A percentile compares a stretch with the other conserved stretches of the same genome.
Conservation (phyloP, 1,139 yeast genomes). For the Debaryomyces subglobosus region DNA sequence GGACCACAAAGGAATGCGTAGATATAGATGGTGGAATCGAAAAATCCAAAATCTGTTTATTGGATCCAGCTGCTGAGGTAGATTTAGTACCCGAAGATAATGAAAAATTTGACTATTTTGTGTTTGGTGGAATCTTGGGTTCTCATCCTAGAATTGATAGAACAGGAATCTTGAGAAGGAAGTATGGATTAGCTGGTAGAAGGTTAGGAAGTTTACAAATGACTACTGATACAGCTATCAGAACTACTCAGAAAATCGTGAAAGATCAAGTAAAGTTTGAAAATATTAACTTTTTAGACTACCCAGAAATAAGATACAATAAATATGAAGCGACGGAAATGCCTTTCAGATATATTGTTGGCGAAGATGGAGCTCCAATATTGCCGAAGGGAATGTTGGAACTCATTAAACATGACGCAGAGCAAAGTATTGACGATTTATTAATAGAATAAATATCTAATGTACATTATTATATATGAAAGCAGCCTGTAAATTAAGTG, state of each 20-base stretch:
- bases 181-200: constrained; percentile 83
- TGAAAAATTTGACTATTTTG: constrained; percentile 74
- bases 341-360: constrained; percentile 91
- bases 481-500: not conserved
- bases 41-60: constrained; percentile 66
- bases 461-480: not conserved
- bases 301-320: constrained; percentile 88
- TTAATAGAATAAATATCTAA: constrained; percentile 27
- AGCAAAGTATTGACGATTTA: constrained; percentile 70
- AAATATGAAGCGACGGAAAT: constrained; percentile 92
- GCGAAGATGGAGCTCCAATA: constrained; percentile 67
- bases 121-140: constrained; percentile 95
- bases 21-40: constrained; percentile 48
- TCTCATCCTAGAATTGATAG: constrained; percentile 97
- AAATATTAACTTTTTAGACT: constrained; percentile 81
- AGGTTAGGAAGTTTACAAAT: constrained; percentile 86
- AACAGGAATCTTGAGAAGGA: constrained; percentile 80
- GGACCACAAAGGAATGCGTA: constrained; percentile 79
- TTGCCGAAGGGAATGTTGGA: constrained; percentile 91
- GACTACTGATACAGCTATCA: constrained; percentile 97
- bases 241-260: constrained; percentile 81
- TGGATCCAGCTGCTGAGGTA: constrained; percentile 82
- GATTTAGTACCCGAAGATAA: constrained; percentile 76
- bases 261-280: constrained; percentile 61
- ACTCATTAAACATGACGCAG: constrained; percentile 81